Conservation (phyloP, 2,329 filamentous ascomycete species). For the Fusarium abutilonis region DNA sequence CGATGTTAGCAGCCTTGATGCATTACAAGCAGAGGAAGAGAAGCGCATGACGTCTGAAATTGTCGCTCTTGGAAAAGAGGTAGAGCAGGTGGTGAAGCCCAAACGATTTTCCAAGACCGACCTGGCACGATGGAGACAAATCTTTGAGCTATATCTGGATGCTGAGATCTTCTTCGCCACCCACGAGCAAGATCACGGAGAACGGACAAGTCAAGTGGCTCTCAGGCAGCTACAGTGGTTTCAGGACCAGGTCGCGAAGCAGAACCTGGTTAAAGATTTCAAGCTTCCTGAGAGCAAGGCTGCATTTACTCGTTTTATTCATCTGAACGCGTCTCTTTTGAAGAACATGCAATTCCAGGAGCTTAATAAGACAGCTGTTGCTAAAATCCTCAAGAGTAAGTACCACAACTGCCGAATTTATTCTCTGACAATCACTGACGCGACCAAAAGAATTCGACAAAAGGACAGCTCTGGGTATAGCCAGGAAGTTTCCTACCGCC, state of each 20-base stretch:
- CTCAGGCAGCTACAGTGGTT: slow-evolving; percentile 76
- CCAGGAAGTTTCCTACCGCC: slow-evolving; percentile 67
- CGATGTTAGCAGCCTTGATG: slow-evolving; percentile 75
- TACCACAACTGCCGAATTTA: slow-evolving; percentile 5
- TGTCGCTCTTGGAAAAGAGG: slow-evolving; percentile 68
- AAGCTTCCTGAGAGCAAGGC: slow-evolving; percentile 71
- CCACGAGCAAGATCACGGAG: slow-evolving; percentile 74
- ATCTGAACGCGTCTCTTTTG: slow-evolving; percentile 79
- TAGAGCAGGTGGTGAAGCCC: slow-evolving; percentile 72
- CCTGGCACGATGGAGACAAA: slow-evolving; percentile 78
- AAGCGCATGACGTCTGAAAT: slow-evolving; percentile 71
- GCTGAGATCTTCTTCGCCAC: slow-evolving; percentile 85
- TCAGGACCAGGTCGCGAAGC: slow-evolving; percentile 70
- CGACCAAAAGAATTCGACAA: slow-evolving; percentile 82
- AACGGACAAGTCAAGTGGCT: slow-evolving; percentile 72
- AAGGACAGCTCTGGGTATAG: slow-evolving; percentile 77
- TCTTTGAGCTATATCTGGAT: slow-evolving; percentile 84
- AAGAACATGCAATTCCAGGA: slow-evolving; percentile 85
- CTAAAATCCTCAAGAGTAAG: slow-evolving; percentile 86
- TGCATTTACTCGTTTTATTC: slow-evolving; percentile 75
- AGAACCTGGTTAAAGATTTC: slow-evolving; percentile 68
- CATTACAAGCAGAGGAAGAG: slow-evolving; percentile 73
- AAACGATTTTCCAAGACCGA: slow-evolving; percentile 71
- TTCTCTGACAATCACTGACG: slow-evolving; percentile 18
- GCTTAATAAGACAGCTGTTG: slow-evolving; percentile 79